phyloP scores from a whole-genome alignment of 2,329 filamentous ascomycete genomes.

The Xylaria sp. region DNA sequence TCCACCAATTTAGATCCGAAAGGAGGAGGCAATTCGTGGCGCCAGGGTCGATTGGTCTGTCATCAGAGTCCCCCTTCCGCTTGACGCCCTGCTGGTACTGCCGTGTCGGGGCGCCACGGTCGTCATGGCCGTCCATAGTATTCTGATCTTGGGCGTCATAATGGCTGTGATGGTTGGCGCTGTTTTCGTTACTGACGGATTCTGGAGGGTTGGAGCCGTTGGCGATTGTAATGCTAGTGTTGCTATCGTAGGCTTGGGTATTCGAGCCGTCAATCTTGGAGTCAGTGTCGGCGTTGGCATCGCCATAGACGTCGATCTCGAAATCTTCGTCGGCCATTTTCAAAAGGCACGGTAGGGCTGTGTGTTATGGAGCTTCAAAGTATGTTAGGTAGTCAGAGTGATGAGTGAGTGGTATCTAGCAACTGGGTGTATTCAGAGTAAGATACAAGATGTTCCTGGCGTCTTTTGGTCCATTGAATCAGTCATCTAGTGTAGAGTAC shows the following conservation, averaged over 20 bases:
- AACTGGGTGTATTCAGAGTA: constrained; percentile 55
- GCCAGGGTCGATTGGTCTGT: constrained; percentile 67
- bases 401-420: constrained; percentile 44
- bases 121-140: constrained; percentile 49
- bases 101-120: constrained; percentile 46
- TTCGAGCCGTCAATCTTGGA: constrained; percentile 51
- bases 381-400: constrained; percentile 43
- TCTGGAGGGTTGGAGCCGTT: constrained; percentile 50
- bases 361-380: constrained; percentile 50
- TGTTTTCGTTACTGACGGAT: constrained; percentile 40
- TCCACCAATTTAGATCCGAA: constrained; percentile 96
- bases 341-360: constrained; percentile 41
- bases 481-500: constrained; percentile 49
- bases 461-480: constrained; percentile 51
- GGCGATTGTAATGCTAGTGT: constrained; percentile 56
- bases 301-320: constrained; percentile 78
- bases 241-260: constrained; percentile 53
- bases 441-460: constrained; percentile 56
- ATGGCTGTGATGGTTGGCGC: constrained; percentile 55
- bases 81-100: constrained; percentile 67
- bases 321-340: constrained; percentile 77
- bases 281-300: constrained; percentile 62
- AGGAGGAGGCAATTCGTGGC: constrained; percentile 81
- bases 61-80: constrained; percentile 69
- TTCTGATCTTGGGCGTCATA: constrained; percentile 53